Percentiles rank a stretch among this genome's conserved stretches.
Conservation (phyloP, 176 grass and related monocot species). For the Triticum aestivum region DNA sequence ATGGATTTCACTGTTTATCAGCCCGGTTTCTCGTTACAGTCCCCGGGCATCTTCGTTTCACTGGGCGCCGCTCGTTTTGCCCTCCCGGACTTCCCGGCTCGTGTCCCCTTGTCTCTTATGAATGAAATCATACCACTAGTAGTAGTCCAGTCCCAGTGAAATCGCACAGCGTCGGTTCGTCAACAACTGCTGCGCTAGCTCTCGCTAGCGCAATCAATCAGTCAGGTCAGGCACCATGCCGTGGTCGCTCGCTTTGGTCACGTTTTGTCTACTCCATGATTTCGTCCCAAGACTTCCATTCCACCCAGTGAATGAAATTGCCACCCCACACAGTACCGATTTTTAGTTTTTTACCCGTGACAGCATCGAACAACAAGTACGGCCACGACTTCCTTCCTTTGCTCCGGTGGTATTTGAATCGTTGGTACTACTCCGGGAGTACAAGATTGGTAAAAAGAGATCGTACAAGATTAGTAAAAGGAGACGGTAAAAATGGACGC, state of each 20-base stretch:
- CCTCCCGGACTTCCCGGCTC: slow-evolving; percentile 30
- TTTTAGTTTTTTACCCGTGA: slow-evolving; percentile 23
- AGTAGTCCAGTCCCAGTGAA: slow-evolving; percentile 9
- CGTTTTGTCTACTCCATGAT: neutral
- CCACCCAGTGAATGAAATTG: neutral
- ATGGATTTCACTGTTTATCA: slow-evolving; percentile 38
- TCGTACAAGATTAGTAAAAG: slow-evolving; percentile 14
- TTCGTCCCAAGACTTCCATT: slow-evolving; percentile 9
- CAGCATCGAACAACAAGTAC: slow-evolving; percentile 2
- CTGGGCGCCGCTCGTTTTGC: neutral
- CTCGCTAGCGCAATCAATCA: slow-evolving; percentile 15
- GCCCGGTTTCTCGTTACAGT: neutral
- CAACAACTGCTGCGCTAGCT: neutral
- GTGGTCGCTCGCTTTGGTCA: neutral
- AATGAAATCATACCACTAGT: slow-evolving; percentile 6
- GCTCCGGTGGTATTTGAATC: neutral
- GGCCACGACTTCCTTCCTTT: slow-evolving; percentile 2
- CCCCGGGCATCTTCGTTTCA: neutral
- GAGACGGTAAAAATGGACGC: slow-evolving; percentile 6
- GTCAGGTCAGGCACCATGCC: neutral
- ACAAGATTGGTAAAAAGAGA: no score
- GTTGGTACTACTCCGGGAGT: neutral
- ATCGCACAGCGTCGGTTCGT: slow-evolving; percentile 15
- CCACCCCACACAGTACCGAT: neutral
- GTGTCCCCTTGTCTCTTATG: slow-evolving; percentile 50